Percentiles rank a stretch among this genome's conserved stretches.
phyloP scores from a whole-genome alignment of 176 grass and related monocot genomes.

The Aegilops sharonensis region DNA sequence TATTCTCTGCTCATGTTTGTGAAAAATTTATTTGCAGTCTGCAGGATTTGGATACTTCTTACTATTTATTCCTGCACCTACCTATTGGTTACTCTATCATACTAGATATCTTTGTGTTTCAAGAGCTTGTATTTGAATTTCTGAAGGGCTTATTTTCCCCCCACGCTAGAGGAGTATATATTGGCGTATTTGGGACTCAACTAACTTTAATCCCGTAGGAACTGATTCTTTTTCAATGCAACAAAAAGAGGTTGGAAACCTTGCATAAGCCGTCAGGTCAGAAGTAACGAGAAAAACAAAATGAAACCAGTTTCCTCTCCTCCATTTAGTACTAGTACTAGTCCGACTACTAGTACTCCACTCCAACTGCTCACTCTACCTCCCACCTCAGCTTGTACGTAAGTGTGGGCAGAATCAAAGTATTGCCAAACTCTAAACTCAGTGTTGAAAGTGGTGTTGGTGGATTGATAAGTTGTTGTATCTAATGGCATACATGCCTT shows the following conservation, averaged over 20 bases:
- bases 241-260: background rate
- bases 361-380: background rate
- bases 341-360: conserved; percentile 10
- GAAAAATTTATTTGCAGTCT: background rate
- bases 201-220: background rate
- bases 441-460: background rate
- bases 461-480: conserved; percentile 18
- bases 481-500: conserved; percentile 5
- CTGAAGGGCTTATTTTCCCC: background rate
- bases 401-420: conserved; percentile 7
- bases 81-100: background rate
- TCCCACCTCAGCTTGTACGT: background rate
- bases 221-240: background rate
- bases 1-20: too few species aligned
- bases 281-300: background rate
- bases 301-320: background rate
- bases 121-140: background rate
- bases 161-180: background rate
- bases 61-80: background rate
- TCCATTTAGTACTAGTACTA: background rate
- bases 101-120: background rate
- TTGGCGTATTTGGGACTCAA: background rate
- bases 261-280: background rate
- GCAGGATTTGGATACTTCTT: background rate
- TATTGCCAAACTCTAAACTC: background rate